Conservation (phyloP, 208 protist species). For the Crithidia bombi region DNA sequence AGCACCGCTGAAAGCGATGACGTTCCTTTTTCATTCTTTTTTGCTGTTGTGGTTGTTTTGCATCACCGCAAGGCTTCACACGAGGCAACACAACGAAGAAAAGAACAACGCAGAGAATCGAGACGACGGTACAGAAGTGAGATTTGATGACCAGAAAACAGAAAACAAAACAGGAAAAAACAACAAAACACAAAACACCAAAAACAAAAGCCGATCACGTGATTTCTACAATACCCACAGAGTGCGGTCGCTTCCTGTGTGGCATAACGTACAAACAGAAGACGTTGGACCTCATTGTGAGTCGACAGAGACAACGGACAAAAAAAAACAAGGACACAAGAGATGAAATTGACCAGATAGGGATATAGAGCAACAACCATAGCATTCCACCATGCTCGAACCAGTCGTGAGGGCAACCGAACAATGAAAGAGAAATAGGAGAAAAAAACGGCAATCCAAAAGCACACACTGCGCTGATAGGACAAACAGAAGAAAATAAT, state of each 20-base stretch:
- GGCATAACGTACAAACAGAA: background rate
- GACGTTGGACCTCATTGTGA: background rate
- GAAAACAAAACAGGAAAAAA: conserved; percentile 18
- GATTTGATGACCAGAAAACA: conserved; percentile 15
- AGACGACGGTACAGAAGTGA: conserved; percentile 11
- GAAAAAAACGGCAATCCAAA: background rate
- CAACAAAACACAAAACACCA: too few relatives aligned
- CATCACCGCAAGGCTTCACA: background rate
- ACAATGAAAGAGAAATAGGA: conserved; percentile 10
- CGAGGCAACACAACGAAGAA: conserved; percentile 9
- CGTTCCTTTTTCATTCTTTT: background rate
- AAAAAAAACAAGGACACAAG: too few relatives aligned
- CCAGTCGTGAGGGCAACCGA: too few relatives aligned
- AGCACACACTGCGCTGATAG: background rate
- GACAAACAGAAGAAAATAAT: background rate
- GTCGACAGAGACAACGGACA: too few relatives aligned
- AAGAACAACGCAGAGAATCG: conserved; percentile 2
- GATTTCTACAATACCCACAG: background rate
- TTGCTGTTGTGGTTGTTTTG: background rate
- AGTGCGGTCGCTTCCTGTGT: background rate
- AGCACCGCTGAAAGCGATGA: too few relatives aligned
- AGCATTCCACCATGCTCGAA: too few relatives aligned
- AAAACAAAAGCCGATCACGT: background rate
- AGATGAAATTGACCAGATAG: too few relatives aligned
- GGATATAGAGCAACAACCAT: too few relatives aligned